Evolutionary conservation across 768 basidiomycete genomes (phyloP), one percentile per base, ranked within the genome.

Genomic region (Psilocybe tampanensis): DNA sequence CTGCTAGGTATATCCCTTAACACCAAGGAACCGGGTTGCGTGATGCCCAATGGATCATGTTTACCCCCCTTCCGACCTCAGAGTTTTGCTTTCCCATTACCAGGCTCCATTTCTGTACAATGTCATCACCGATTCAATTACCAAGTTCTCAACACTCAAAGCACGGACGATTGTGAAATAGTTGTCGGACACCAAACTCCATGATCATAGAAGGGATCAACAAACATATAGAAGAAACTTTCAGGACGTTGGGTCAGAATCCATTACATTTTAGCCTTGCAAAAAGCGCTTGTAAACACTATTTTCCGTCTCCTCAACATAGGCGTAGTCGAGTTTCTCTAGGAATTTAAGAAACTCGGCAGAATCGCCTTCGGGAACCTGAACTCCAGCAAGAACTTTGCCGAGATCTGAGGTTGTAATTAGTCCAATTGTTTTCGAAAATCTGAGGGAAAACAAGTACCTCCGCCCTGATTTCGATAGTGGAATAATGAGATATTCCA

Each of bases 401-500:
- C 94, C 94, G 23, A 98, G 76, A 68, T 98, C 96, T 96, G 61
- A 8, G 51, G 21, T 59, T 9, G 21, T 13, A 24, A 8, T n/a
- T 22, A 29, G 11, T 49, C 48, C 44, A 52, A 32, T 17, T 8
- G 48, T 8, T 24, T 33, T 32, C 8, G 18, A 13, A 21, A 32
- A 4, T 21, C 24, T 36, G 39, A 24, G 5, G 53, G 45, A 7
- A 36, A 39, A 56, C 88, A 56, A 29, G 29, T 63, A 93, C 95
- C 95, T 68, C 90, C 94, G 26, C 97, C 97, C 58, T 98, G 96
- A 70, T 98, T 98, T 54, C 97, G 84, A 72, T 99, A 99, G 70
- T 99, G 97, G 77, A 98, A 99, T 61, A 99, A 70, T 1, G 94
- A 90, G 47, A 99, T 93, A 71, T 95, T 98, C 95, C 95, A 98